phyloP scores from a whole-genome alignment of 345 rosid species.

The Carallia pectinifolia region DNA sequence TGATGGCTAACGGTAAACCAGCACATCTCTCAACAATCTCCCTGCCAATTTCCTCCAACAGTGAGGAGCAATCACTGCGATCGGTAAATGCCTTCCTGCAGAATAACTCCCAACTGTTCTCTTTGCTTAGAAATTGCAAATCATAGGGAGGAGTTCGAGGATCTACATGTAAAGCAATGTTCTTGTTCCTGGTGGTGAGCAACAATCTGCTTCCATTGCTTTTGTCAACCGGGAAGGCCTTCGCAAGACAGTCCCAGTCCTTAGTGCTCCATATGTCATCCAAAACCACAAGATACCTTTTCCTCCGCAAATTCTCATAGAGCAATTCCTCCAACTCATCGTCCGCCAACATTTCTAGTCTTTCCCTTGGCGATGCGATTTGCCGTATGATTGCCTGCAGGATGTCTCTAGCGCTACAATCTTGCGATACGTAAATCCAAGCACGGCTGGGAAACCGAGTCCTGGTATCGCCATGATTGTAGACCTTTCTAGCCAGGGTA shows the following conservation, averaged over 20 bases:
- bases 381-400: too few species aligned
- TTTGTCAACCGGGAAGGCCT: slow-evolving; percentile 21
- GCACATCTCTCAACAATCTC: slow-evolving; percentile 29
- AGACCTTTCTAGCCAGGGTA: slow-evolving; percentile 28
- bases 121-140: too few species aligned
- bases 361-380: too few species aligned
- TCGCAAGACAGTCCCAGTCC: slow-evolving; percentile 21
- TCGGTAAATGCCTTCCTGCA: slow-evolving; percentile 15
- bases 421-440: slow-evolving; percentile 29
- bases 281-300: too few species aligned
- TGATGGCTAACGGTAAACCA: slow-evolving; percentile 32
- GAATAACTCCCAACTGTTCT: too few species aligned
- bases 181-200: slow-evolving; percentile 23
- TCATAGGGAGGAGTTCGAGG: slow-evolving; percentile 10
- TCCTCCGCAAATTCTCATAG: too few species aligned
- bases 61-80: slow-evolving; percentile 12
- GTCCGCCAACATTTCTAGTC: too few species aligned
- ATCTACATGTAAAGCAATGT: slow-evolving; percentile 20
- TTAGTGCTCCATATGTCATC: slow-evolving; percentile 11
- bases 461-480: slow-evolving; percentile 17
- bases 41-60: slow-evolving; percentile 23
- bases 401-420: background rate
- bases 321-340: too few species aligned
- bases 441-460: slow-evolving; percentile 24
- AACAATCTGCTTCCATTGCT: slow-evolving; percentile 28